These are phyloP conservation scores for Chromera velia DNA, from an alignment of 73 alveolate species.

Conservation along the genomic window DNA sequence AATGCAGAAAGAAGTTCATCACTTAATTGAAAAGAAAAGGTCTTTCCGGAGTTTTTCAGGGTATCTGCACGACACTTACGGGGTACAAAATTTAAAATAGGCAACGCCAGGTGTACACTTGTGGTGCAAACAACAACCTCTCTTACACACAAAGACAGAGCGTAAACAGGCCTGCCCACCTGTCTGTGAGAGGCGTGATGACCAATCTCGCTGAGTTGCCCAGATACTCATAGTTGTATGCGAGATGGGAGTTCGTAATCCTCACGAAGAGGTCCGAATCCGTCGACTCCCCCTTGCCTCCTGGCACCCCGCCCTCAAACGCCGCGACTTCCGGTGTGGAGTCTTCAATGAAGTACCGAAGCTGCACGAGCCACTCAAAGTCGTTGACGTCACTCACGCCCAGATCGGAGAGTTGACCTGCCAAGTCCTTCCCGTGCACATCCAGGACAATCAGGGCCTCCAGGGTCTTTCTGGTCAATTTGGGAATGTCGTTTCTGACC, in stretches of 20 bases:
- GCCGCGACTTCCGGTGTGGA: constrained; percentile 6
- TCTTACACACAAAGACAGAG: no score
- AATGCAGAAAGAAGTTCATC: no score
- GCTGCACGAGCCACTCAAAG: constrained; percentile 72
- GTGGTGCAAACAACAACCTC: no score
- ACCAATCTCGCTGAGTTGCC: constrained; percentile 89
- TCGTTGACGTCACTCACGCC: constrained; percentile 56
- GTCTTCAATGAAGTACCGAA: constrained; percentile 58
- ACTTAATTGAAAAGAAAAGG: no score
- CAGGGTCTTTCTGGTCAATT: constrained; percentile 59
- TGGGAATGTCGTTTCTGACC: constrained; percentile 62
- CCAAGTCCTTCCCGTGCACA: constrained; percentile 67
- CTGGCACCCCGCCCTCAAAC: not conserved
- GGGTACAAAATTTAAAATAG: constrained; percentile 53
- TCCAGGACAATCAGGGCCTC: constrained; percentile 65
- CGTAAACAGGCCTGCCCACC: no score
- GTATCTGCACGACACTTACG: constrained; percentile 56
- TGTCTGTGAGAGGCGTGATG: constrained; percentile 90
- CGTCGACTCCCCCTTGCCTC: not conserved
- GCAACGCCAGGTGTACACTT: constrained; percentile 50
- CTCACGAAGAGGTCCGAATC: constrained; percentile 35
- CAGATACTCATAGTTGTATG: constrained; percentile 82
- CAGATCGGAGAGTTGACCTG: constrained; percentile 46
- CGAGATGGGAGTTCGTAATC: constrained; percentile 32
- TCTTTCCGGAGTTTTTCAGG: no score